Conservation (phyloP, 2,329 filamentous ascomycete genomes). For the Alternaria tenuissima region DNA sequence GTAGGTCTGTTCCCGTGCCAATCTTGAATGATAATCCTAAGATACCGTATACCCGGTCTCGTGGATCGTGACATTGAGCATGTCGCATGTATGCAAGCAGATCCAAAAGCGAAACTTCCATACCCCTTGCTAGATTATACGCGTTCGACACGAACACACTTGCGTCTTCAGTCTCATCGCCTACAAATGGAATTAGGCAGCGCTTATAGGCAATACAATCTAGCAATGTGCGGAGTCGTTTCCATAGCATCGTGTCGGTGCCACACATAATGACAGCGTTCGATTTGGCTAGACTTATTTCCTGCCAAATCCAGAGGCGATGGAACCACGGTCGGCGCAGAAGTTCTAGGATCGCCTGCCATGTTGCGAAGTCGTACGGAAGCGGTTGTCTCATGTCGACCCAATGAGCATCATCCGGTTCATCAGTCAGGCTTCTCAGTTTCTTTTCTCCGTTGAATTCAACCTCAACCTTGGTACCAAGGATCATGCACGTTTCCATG, state of each 20-base stretch:
- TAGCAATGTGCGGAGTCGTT: neutral
- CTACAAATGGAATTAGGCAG: neutral
- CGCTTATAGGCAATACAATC: neutral
- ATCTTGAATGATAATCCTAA: neutral
- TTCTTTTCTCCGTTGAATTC: no score
- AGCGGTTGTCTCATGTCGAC: neutral
- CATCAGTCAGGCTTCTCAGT: neutral
- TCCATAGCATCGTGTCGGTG: neutral
- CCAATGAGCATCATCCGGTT: neutral
- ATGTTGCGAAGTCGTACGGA: neutral
- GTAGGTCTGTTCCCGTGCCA: neutral
- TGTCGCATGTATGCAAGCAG: neutral
- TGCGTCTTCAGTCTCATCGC: neutral
- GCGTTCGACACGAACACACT: neutral
- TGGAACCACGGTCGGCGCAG: neutral
- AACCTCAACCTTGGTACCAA: neutral
- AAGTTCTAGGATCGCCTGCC: neutral
- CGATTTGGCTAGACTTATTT: neutral
- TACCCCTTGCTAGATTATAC: neutral
- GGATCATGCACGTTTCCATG: neutral
- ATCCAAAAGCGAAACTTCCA: neutral
- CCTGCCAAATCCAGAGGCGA: slow-evolving; percentile 1
- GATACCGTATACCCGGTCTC: slow-evolving; percentile 5
- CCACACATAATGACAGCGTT: neutral
- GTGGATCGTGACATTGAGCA: neutral